Percentiles rank a stretch among this genome's conserved stretches.
Evolutionary conservation across 768 basidiomycete species (phyloP).

Genomic region (Dendrothele bispora): DNA sequence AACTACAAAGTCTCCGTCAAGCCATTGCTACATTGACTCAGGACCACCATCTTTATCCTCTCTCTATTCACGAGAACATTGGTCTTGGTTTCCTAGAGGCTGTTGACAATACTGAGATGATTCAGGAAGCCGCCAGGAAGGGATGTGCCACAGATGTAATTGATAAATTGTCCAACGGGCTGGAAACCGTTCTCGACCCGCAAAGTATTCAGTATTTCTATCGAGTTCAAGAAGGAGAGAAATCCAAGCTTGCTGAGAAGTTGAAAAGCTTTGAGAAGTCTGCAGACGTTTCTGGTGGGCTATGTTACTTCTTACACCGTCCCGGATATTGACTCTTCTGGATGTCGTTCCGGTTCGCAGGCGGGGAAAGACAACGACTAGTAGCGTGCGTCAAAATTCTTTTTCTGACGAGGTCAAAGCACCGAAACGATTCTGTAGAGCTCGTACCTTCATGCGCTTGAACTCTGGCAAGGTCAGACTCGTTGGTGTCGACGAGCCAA

Average conservation of each 20-base stretch:
- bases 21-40: constrained; percentile 44
- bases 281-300: constrained; percentile 14
- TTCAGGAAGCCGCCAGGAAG: constrained; percentile 22
- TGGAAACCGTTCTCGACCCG: constrained; percentile 14
- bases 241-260: constrained; percentile 20
- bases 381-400: constrained; percentile 39
- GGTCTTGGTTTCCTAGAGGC: constrained; percentile 29
- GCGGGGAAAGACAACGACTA: constrained; percentile 49
- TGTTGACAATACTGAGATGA: constrained; percentile 9
- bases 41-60: constrained; percentile 34
- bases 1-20: constrained; percentile 29
- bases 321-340: background rate
- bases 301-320: background rate
- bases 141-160: constrained; percentile 22
- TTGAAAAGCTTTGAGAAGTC: constrained; percentile 26
- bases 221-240: constrained; percentile 10
- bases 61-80: constrained; percentile 41
- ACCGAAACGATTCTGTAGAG: constrained; percentile 36
- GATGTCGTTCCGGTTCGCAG: constrained; percentile 25
- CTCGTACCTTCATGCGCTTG: constrained; percentile 45
- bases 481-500: constrained; percentile 59
- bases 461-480: constrained; percentile 41
- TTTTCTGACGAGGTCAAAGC: background rate
- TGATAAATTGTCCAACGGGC: constrained; percentile 10
- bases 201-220: constrained; percentile 2